Base-by-base conservation (phyloP, 768 basidiomycete genomes). In the Fibroporia radiculosa region DNA sequence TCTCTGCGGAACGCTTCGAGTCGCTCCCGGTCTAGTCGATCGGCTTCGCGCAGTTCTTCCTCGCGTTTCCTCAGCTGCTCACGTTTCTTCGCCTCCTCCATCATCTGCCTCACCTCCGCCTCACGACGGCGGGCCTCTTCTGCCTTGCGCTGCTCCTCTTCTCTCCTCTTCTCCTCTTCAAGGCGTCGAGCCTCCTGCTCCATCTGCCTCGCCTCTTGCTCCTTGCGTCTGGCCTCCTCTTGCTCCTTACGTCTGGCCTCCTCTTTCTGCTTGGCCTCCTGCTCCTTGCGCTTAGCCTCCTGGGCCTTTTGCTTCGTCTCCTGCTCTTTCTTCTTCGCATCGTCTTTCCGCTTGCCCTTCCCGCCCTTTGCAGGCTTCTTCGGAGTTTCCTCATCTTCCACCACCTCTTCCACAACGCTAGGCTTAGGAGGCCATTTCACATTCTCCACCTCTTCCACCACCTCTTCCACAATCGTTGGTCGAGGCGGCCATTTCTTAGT, bases 21-120 rank as follows among this genome's bases (percentile, higher is more conserved):
- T 22, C 18, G 29, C 41, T 42, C 28, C 20, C 32, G 19, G n/a
- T 28, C 23, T 8, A 42, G 11, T 29, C 29, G 12, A n/a, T 42
- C 41, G 4, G 14, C 16, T 11, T 29, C n/a, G 6, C 22, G 22
- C 5, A 29, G 28, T 3, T 42, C 41, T 27, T 47, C 37, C 32
- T 47, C 53, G 46, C 31, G 44, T 47, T 28, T 56, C 19, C 36
- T 54, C 27, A 53, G 41, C 16, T 23, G 43, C 34, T 48, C 49
- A 19, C 48, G 42, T 25, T 42, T 31, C 44, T 41, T 47, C 19
- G 46, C 50, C 20, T 57, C 54, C 37, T 53, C 57, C 8, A 56
- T 57, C 32, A 40, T 48, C 37, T 52, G 55, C 42, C 44, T 52
- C 1, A 60, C 56, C 24, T 71, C 71, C 18, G 66, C 67, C 18